A percentile compares a stretch with the other conserved stretches of the same genome.
Evolutionary conservation across 768 basidiomycete species (phyloP).

Genomic region (Boletus rufocinnamomeus): DNA sequence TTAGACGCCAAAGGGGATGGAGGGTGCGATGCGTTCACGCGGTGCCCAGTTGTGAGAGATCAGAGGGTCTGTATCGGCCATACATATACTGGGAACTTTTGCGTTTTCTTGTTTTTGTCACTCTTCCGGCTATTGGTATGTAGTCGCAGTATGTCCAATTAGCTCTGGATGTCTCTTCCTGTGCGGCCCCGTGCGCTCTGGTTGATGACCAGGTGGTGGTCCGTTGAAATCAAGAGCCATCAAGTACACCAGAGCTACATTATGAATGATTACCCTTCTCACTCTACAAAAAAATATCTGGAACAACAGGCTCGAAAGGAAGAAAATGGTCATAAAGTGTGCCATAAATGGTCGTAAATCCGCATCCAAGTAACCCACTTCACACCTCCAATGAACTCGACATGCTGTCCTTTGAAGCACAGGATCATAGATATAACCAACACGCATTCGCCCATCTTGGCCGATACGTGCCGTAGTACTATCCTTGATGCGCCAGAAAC

Average conservation of each 20-base stretch:
- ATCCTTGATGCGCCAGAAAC: slow-evolving; percentile 38
- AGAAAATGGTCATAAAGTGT: neutral
- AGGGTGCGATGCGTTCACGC: too few relatives aligned
- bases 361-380: neutral
- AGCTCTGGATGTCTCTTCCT: too few relatives aligned
- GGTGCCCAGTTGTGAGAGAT: too few relatives aligned
- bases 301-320: neutral
- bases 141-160: too few relatives aligned
- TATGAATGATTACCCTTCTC: neutral
- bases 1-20: too few relatives aligned
- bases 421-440: neutral
- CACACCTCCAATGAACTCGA: neutral
- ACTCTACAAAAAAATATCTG: neutral
- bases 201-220: too few relatives aligned
- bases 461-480: neutral
- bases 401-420: neutral
- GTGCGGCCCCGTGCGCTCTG: too few relatives aligned
- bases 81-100: too few relatives aligned
- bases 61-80: too few relatives aligned
- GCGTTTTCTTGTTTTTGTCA: too few relatives aligned
- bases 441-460: neutral
- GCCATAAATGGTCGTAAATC: slow-evolving; percentile 2
- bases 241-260: neutral
- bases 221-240: too few relatives aligned
- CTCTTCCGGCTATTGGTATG: too few relatives aligned